Base-by-base conservation (phyloP, 108 stramenopile genomes). In the Nannochloropsis gaditana region DNA sequence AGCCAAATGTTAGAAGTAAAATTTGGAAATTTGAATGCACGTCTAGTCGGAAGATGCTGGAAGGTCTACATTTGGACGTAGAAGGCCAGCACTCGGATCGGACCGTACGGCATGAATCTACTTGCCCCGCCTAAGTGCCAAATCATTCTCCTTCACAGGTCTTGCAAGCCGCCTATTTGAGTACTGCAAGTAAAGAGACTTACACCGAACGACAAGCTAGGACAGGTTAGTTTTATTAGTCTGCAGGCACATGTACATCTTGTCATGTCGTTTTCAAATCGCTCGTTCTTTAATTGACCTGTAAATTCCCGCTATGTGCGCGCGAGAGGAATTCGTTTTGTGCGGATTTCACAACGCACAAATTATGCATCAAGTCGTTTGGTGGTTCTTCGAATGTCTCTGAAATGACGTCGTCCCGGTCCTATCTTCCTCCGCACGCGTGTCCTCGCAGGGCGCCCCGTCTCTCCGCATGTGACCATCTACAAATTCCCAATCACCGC, bases 391-490 rank as follows among this genome's bases (percentile, higher is more conserved):
- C 31, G 31, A 31, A 31, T 31, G 31, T 31, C 31, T 31, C 31
- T 31, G 31, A 31, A 31, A 31, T 31, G 31, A 31, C 31, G 31
- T 31, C 31, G 31, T 31, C 31, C 31, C 31, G 31, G 31, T 15
- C 47, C 47, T 50, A 10, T 50, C 47, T 50, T 15, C 47, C 47
- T 50, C 47, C 47, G 47, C 47, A 11, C 47, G 11, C 47, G 11
- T 15, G 10, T 15, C 47, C 15, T 50, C 47, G 15, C 10, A 50
- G 95, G 93, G n/a, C 93, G 95, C 42, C 95, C 95, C 42, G 95
- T 96, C n/a, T 93, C 92, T 44, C 97, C 97, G 42, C 97, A 97
- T 87, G 94, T 97, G 42, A 94, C 94, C 85, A 96, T 96, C 84
- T 97, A 96, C 87, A 84, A 93, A 45, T 96, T 95, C 89, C 97